phyloP scores from a whole-genome alignment of 1,139 yeast genomes.

The Hansenula anomala region DNA sequence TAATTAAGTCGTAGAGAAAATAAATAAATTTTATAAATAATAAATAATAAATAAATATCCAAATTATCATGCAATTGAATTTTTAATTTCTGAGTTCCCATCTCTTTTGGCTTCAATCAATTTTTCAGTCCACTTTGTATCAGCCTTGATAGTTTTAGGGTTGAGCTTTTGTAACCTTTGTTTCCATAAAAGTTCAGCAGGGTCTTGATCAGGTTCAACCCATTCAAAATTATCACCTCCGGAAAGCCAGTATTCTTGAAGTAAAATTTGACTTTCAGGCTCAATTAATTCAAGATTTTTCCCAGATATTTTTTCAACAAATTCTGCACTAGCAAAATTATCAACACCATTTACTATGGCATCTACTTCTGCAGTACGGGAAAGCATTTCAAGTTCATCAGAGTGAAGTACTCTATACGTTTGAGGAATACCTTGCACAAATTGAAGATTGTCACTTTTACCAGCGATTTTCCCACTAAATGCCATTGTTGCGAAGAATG shows the following conservation, averaged over 20 bases:
- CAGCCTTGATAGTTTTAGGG: conserved; percentile 8
- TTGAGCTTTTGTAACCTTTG: conserved; percentile 14
- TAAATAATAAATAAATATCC: not conserved
- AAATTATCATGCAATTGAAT: not conserved
- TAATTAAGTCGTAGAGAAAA: not conserved
- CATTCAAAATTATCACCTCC: conserved; percentile 69
- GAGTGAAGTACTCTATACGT: conserved; percentile 62
- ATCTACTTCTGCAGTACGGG: conserved; percentile 65
- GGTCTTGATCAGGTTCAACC: conserved; percentile 72
- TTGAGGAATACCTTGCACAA: conserved; percentile 66
- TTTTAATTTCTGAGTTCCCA: not conserved
- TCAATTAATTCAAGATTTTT: conserved; percentile 32
- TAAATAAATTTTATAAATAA: not conserved
- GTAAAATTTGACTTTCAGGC: conserved; percentile 44
- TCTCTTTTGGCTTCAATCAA: not conserved
- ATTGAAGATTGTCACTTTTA: conserved; percentile 52
- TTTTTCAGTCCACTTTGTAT: conserved; percentile 15
- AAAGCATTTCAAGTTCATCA: conserved; percentile 64
- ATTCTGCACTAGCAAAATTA: conserved; percentile 30
- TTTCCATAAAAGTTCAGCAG: conserved; percentile 57
- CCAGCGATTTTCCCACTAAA: conserved; percentile 54
- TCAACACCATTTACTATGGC: conserved; percentile 43
- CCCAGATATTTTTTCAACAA: conserved; percentile 20
- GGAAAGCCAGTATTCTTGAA: conserved; percentile 65
- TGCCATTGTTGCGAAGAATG: conserved; percentile 56